Percentiles rank a stretch among this genome's conserved stretches.
Conservation (phyloP, 257 asterid species). For the Schizonepeta tenuifolia region DNA sequence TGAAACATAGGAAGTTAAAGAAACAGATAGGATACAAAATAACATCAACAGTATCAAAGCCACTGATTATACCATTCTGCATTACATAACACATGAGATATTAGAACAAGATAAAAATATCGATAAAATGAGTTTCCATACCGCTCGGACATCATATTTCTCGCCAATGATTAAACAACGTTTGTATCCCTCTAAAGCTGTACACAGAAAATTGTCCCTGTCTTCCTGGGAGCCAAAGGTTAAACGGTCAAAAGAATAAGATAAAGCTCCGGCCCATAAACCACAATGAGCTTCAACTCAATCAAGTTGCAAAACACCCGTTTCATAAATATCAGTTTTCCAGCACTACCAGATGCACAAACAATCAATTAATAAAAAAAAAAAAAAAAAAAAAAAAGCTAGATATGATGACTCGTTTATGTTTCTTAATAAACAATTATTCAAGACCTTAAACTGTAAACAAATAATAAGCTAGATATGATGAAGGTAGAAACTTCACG, state of each 20-base stretch:
- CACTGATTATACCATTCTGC: not conserved
- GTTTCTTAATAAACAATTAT: not conserved
- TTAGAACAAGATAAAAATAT: not conserved
- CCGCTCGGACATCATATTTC: constrained; percentile 94
- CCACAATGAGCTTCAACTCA: constrained; percentile 34
- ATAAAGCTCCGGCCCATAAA: not conserved
- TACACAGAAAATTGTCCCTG: constrained; percentile 77
- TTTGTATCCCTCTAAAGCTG: constrained; percentile 85
- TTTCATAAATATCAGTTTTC: not conserved
- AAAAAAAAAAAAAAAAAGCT: constrained; percentile 2
- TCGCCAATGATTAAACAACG: constrained; percentile 90
- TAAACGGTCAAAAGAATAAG: constrained; percentile 30
- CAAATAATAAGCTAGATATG: not conserved
- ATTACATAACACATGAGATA: constrained; percentile 8
- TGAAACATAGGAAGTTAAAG: constrained; percentile 12
- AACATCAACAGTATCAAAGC: constrained; percentile 20
- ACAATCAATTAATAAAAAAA: too few species aligned
- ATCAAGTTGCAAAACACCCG: constrained; percentile 1
- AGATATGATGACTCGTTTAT: not conserved
- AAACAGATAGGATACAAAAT: constrained; percentile 13
- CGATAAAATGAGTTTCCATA: constrained; percentile 44
- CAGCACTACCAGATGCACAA: constrained; percentile 13
- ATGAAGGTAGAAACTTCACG: constrained; percentile 18
- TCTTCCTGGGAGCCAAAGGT: constrained; percentile 71
- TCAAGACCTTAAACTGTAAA: constrained; percentile 20